Base-by-base conservation (phyloP, 148 eudicot species). In the Vaccinium macrocarpon region DNA sequence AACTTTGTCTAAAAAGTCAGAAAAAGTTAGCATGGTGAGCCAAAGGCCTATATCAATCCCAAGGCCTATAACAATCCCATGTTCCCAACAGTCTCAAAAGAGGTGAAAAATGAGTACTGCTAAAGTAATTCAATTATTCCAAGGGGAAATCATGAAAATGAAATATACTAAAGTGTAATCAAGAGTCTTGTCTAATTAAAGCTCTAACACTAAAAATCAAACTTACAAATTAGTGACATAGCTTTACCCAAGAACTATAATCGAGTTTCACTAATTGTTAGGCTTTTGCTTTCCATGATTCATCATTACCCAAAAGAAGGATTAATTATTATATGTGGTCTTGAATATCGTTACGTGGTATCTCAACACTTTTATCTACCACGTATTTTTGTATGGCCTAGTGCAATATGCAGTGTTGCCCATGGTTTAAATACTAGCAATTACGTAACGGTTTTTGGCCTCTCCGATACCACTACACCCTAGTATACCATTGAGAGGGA, bases 131-230 rank as follows among this genome's bases (percentile, higher is more conserved):
- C 83, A 78, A 84, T 84, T 27, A 85, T 85, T 87, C 79, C 89
- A 84, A 84, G 85, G 77, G 82, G 82, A 81, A 84, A 87, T 84
- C 85, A 84, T 84, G 35, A 46, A 84, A 81, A 85, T 56, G 46
- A 82, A 76, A 77, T 51, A 77, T 35, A 16, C 46, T 81, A 59
- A 81, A 81, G 83, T 50, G 79, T 42, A 42, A 86, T 82, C 81
- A 82, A 70, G 48, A 68, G 87, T 77, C 80, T 84, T 81, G 87
- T 87, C 85, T 82, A 80, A 23, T 35, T 82, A 87, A 84, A 87
- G 89, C 66, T 77, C 1, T 19, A 50, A 68, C 79, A 83, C 18
- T 55, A 4, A 83, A 46, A 83, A 38, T 25, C 68, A 57, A 51
- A 78, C 7, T 23, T 50, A 25, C 32, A 19, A 75, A 85, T 85